Percentiles rank a stretch among this genome's conserved stretches.
phyloP scores from a whole-genome alignment of 495 filamentous ascomycete genomes.

The Neurospora africana region DNA sequence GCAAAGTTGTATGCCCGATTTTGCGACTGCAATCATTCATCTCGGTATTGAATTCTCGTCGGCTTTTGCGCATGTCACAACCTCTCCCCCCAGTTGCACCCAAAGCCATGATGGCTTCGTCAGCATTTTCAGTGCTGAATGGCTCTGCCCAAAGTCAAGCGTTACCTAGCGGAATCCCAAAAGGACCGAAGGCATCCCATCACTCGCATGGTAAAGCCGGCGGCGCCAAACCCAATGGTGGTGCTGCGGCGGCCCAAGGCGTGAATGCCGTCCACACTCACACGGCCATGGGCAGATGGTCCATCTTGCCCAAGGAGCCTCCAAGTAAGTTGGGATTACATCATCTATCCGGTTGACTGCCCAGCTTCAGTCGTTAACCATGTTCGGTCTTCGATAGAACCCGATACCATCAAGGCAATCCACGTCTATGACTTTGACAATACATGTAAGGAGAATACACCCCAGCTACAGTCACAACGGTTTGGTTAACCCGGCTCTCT shows the following conservation, averaged over 20 bases:
- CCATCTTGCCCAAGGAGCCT: constrained; percentile 57
- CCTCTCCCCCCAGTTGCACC: neutral
- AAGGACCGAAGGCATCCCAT: neutral
- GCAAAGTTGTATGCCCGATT: neutral
- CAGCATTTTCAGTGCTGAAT: neutral
- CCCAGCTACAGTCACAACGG: neutral
- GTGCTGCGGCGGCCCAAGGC: neutral
- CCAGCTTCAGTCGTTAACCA: constrained; percentile 2
- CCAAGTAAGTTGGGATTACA: constrained; percentile 35
- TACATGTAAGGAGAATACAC: constrained; percentile 51
- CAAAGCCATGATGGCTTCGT: neutral
- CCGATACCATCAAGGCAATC: constrained; percentile 61
- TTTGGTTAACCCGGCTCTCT: neutral
- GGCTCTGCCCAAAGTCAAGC: neutral
- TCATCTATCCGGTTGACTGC: neutral
- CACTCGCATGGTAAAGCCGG: constrained; percentile 2
- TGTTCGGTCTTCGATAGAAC: constrained; percentile 29
- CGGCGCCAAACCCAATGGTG: constrained; percentile 4
- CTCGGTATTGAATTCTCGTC: neutral
- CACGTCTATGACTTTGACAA: constrained; percentile 99
- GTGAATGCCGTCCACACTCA: constrained; percentile 39
- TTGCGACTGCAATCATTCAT: neutral
- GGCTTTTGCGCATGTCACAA: neutral
- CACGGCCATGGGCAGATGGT: constrained; percentile 74
- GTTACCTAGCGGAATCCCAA: neutral